Evolutionary conservation across 176 grass and related monocot species (phyloP).

Genomic region (Aegilops tauschii): DNA sequence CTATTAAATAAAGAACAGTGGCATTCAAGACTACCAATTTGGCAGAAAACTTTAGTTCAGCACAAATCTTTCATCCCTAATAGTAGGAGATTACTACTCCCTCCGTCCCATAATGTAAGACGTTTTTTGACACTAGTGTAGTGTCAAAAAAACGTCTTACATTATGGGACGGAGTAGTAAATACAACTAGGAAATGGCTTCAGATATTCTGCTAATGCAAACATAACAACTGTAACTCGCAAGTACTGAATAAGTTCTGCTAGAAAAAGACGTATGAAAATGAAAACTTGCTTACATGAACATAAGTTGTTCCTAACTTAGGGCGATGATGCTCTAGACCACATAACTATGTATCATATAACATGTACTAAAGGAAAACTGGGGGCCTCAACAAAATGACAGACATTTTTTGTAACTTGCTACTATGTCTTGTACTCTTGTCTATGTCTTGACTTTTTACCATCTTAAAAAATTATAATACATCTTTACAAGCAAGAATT

Average conservation of each 20-base stretch:
- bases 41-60: not conserved
- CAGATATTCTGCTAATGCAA: not conserved
- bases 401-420: not conserved
- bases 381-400: not conserved
- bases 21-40: not conserved
- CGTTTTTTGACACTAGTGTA: too few relatives aligned
- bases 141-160: too few relatives aligned
- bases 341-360: not conserved
- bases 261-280: not conserved
- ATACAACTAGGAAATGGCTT: not conserved
- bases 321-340: not conserved
- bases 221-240: not conserved
- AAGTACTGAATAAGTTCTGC: not conserved
- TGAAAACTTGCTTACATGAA: not conserved
- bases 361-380: not conserved
- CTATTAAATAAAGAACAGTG: slow-evolving; percentile 1
- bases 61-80: not conserved
- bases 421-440: not conserved
- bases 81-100: not conserved
- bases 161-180: not conserved
- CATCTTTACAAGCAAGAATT: not conserved
- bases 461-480: not conserved
- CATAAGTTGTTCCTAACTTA: slow-evolving; percentile 6
- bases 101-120: too few relatives aligned
- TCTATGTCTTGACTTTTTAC: not conserved